Evolutionary conservation across 108 stramenopile genomes (phyloP).

Genomic region (Nitzschia sp.): DNA sequence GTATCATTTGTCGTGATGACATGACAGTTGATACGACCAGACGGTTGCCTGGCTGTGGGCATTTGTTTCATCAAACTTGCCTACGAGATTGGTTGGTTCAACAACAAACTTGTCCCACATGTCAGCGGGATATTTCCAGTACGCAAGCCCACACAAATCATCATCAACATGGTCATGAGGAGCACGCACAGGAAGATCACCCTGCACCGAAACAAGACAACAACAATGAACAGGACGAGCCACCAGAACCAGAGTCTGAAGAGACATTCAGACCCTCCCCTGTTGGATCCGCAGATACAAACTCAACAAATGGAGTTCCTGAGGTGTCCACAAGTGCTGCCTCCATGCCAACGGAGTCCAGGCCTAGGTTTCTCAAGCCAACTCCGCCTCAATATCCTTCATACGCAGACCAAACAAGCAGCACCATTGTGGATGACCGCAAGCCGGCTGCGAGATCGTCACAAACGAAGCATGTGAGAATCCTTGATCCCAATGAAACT

Average conservation of each 20-base stretch:
- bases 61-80: constrained; percentile 82
- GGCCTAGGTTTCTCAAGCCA: not conserved
- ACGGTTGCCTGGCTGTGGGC: constrained; percentile 89
- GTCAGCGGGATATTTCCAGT: constrained; percentile 88
- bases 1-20: constrained; percentile 97
- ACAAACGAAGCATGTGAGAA: not conserved
- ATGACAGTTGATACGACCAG: constrained; percentile 89
- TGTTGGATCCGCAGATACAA: not conserved
- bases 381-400: not conserved
- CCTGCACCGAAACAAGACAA: constrained; percentile 8
- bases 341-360: not conserved
- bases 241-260: constrained; percentile 10
- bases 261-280: not conserved
- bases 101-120: constrained; percentile 97
- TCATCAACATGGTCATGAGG: constrained; percentile 2
- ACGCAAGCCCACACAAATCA: constrained; percentile 50
- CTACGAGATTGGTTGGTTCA: constrained; percentile 97
- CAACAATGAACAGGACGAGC: constrained; percentile 3
- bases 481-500: not conserved
- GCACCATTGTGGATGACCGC: constrained; percentile 4
- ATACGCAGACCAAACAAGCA: not conserved
- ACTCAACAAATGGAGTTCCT: not conserved
- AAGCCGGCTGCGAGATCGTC: constrained; percentile 6
- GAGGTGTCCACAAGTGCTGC: not conserved
- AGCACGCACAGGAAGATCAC: constrained; percentile 9